Evolutionary conservation across 441 rosid species (phyloP), one percentile per base, ranked within the genome.

Genomic region (Raphanus hybrid): DNA sequence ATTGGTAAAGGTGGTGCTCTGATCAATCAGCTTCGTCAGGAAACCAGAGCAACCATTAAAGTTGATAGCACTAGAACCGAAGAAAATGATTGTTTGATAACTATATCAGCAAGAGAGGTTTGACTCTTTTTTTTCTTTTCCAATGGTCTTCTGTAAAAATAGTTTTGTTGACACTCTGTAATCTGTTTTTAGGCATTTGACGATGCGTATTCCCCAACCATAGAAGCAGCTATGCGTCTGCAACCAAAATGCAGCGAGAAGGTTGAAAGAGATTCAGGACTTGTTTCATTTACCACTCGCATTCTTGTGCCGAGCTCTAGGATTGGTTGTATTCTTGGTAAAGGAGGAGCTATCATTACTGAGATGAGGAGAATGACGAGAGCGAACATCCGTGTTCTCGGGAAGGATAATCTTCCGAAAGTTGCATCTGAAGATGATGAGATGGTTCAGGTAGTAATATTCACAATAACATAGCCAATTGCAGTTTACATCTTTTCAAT

Each of bases 281-380:
- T 82, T 54, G 83, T 88, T 79, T 90, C 90, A 74, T 91, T 84
- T 82, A 92, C 96, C 8, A 92, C 97, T 41, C 98, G 99, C 50
- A 82, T 96, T 57, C 97, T 96, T 69, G 98, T 96, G 71, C 98
- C 99, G 52, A 85, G 95, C 76, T 91, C 97, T 23, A 85, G 92
- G 74, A 96, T 96, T 86, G 98, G 98, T 69, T 96, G 99, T 83
- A 89, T 96, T 66, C 90, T 96, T 75, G 99, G 99, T 69, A 93
- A 93, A 86, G 97, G 97, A 63, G 99, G 99, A 74, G 82, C 90
- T 66, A 93, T 93, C 73, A 89, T 93, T 65, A 85, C 90, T 78
- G 99, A 96, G 85, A 92, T 93, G 92, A 87, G 99, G 82, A 87
- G 58, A 52, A 63, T 82, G 54, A 93, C 98, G 3, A 96, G 89